These are phyloP conservation scores for Marsdenia floribunda DNA, from an alignment of 257 asterid species.

Conservation along the genomic window DNA sequence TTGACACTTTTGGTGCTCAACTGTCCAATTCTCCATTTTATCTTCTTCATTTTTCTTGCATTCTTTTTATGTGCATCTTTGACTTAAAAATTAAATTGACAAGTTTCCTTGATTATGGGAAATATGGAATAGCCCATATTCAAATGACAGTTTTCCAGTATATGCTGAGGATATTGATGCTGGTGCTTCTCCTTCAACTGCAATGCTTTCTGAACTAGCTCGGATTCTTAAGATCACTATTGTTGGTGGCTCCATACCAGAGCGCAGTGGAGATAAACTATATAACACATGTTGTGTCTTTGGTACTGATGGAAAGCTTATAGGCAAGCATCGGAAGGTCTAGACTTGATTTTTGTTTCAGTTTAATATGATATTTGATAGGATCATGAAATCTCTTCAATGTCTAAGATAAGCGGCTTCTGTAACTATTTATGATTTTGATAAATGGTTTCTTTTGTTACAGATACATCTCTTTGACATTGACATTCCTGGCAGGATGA, in stretches of 20 bases:
- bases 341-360: constrained; percentile 1
- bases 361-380: background rate
- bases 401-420: constrained; percentile 6
- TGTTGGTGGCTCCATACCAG: constrained; percentile 86
- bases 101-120: constrained; percentile 41
- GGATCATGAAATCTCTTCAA: constrained; percentile 8
- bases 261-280: constrained; percentile 56
- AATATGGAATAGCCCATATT: constrained; percentile 88
- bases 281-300: constrained; percentile 78
- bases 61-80: constrained; percentile 3
- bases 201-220: constrained; percentile 72
- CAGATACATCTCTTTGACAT: constrained; percentile 90
- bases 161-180: constrained; percentile 86
- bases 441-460: constrained; percentile 13
- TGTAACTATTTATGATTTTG: constrained; percentile 8
- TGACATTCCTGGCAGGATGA: constrained; percentile 80
- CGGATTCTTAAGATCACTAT: constrained; percentile 55
- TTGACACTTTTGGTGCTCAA: background rate
- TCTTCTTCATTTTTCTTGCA: constrained; percentile 1
- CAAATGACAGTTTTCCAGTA: constrained; percentile 70
- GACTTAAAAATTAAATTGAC: constrained; percentile 8
- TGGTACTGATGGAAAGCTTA: constrained; percentile 63
- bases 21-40: background rate
- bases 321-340: constrained; percentile 80
- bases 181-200: constrained; percentile 69